A percentile compares a stretch with the other conserved stretches of the same genome.
Conservation (phyloP, 2,329 filamentous ascomycete genomes). For the Calonectria leucothoes region DNA sequence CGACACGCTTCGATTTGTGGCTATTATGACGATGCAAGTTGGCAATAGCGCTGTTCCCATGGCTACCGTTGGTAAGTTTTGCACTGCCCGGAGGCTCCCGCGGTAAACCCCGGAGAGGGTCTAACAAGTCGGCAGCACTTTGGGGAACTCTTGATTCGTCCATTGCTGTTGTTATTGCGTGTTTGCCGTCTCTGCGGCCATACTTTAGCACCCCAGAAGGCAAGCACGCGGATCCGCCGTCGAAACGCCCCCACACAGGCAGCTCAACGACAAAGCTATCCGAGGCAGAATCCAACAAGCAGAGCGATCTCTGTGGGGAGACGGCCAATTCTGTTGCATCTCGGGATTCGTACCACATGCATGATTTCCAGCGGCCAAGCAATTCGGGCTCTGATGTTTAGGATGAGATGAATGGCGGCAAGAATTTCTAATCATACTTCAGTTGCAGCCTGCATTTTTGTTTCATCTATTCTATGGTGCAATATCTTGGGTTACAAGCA, state of each 20-base stretch:
- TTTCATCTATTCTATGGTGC: no score
- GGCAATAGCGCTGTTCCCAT: not conserved
- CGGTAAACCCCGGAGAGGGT: not conserved
- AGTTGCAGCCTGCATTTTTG: not conserved
- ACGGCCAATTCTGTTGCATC: not conserved
- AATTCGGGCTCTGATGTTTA: not conserved
- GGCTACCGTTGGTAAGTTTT: not conserved
- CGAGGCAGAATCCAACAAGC: not conserved
- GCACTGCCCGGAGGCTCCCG: accelerated
- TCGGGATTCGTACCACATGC: not conserved
- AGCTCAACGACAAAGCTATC: not conserved
- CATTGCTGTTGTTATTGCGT: not conserved
- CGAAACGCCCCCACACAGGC: not conserved
- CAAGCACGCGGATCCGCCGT: not conserved
- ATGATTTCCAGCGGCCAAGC: not conserved
- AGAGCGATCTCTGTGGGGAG: not conserved
- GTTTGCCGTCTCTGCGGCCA: not conserved
- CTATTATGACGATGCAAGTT: not conserved
- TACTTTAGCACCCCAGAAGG: not conserved
- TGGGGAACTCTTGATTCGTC: not conserved
- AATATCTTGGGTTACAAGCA: no score
- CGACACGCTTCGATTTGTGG: not conserved
- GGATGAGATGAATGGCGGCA: not conserved
- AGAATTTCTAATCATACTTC: no score
- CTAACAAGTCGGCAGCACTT: not conserved